These are phyloP conservation scores for Eremomyces bilateralis DNA, from an alignment of 495 filamentous ascomycete species.

Conservation along the genomic window DNA sequence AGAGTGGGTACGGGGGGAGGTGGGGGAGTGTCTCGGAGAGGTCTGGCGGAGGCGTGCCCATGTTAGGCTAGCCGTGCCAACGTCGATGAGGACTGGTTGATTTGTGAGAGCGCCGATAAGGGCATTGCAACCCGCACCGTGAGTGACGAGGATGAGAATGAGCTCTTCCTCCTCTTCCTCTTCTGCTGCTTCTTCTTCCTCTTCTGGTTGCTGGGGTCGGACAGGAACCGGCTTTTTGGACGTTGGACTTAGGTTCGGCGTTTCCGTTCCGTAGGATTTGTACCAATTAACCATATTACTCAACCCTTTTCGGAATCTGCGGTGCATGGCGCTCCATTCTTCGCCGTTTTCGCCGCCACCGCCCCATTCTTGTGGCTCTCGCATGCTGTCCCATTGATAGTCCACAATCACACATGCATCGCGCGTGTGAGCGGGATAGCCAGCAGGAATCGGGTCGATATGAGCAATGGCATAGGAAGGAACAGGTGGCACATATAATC, in stretches of 20 bases:
- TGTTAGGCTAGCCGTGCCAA: slow-evolving; percentile 77
- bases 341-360: slow-evolving; percentile 74
- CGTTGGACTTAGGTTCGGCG: neutral
- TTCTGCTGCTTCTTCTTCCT: slow-evolving; percentile 19
- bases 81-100: slow-evolving; percentile 71
- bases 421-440: slow-evolving; percentile 81
- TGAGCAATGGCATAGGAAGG: slow-evolving; percentile 68
- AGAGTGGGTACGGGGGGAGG: neutral
- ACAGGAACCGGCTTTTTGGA: slow-evolving; percentile 6
- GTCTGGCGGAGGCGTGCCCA: slow-evolving; percentile 30
- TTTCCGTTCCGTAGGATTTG: slow-evolving; percentile 25
- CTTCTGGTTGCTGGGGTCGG: slow-evolving; percentile 7
- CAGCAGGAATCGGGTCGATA: slow-evolving; percentile 59
- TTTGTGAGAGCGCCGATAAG: slow-evolving; percentile 78
- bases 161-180: slow-evolving; percentile 41
- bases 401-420: slow-evolving; percentile 73
- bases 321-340: slow-evolving; percentile 91
- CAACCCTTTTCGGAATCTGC: slow-evolving; percentile 57
- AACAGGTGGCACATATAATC: slow-evolving; percentile 24
- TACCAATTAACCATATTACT: slow-evolving; percentile 68
- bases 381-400: slow-evolving; percentile 88
- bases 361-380: slow-evolving; percentile 53
- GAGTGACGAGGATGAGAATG: slow-evolving; percentile 78
- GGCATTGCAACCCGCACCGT: slow-evolving; percentile 96
- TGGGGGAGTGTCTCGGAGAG: neutral